phyloP scores from a whole-genome alignment of 495 filamentous ascomycete species.

The Penicillium daleae region DNA sequence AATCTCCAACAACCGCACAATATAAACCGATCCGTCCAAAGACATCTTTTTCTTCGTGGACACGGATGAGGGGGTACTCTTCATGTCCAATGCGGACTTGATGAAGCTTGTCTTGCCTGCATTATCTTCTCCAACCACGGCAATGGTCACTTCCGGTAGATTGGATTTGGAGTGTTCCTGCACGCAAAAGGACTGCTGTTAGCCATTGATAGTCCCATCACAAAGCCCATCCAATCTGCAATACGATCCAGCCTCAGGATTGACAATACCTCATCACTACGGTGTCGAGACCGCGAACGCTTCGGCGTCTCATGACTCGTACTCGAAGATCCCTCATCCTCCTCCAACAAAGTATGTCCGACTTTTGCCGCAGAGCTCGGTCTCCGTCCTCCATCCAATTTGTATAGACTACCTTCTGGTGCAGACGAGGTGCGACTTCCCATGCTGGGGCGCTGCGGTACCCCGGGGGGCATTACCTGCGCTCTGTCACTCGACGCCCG shows the following conservation, averaged over 20 bases:
- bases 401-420: slow-evolving; percentile 35
- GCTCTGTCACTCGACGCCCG: slow-evolving; percentile 41
- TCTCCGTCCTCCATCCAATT: slow-evolving; percentile 30
- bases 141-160: slow-evolving; percentile 72
- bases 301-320: slow-evolving; percentile 18
- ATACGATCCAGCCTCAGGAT: neutral
- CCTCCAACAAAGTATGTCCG: slow-evolving; percentile 38
- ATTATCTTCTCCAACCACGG: slow-evolving; percentile 76
- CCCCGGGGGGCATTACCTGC: slow-evolving; percentile 26
- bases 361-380: slow-evolving; percentile 26
- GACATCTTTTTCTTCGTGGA: slow-evolving; percentile 71
- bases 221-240: neutral
- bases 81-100: slow-evolving; percentile 74
- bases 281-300: slow-evolving; percentile 18
- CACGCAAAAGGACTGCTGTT: slow-evolving; percentile 14
- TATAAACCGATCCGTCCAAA: slow-evolving; percentile 74
- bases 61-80: slow-evolving; percentile 57
- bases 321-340: slow-evolving; percentile 33
- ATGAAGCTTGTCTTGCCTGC: slow-evolving; percentile 93
- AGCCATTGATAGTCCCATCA: slow-evolving; percentile 19
- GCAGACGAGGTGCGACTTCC: slow-evolving; percentile 42
- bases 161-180: slow-evolving; percentile 34
- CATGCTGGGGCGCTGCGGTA: slow-evolving; percentile 37
- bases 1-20: slow-evolving; percentile 82
- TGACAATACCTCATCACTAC: slow-evolving; percentile 36